A percentile compares a stretch with the other conserved stretches of the same genome.
Conservation (phyloP, 2,329 filamentous ascomycete species). For the Trichophyton verrucosum region DNA sequence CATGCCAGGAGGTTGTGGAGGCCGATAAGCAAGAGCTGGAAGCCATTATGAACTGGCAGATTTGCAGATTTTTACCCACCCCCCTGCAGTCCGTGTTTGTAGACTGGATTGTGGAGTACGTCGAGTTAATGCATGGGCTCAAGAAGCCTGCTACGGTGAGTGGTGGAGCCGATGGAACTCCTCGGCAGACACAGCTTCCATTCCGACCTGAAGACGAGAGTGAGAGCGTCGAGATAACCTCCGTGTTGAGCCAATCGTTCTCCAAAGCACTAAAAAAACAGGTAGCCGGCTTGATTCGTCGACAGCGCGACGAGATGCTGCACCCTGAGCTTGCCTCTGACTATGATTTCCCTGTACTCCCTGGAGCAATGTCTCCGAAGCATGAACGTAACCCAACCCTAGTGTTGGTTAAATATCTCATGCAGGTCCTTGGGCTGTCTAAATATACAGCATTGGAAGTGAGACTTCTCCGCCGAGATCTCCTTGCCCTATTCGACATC, state of each 20-base stretch:
- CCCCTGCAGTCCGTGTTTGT: constrained; percentile 75
- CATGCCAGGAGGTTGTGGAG: constrained; percentile 66
- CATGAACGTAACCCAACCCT: constrained; percentile 58
- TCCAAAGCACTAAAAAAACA: constrained; percentile 85
- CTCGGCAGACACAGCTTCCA: constrained; percentile 49
- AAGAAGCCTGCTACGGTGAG: constrained; percentile 50
- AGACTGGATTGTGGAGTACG: constrained; percentile 88
- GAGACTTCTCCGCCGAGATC: constrained; percentile 73
- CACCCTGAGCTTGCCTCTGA: constrained; percentile 79
- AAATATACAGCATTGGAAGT: constrained; percentile 84
- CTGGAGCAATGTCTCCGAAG: constrained; percentile 27
- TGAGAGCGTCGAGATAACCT: constrained; percentile 46
- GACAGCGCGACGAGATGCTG: constrained; percentile 77
- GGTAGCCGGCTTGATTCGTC: constrained; percentile 65
- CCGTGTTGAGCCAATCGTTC: constrained; percentile 67
- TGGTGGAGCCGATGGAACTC: constrained; percentile 44
- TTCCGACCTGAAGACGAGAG: constrained; percentile 44
- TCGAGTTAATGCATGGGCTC: constrained; percentile 79
- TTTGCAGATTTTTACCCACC: constrained; percentile 72
- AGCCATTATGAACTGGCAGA: constrained; percentile 97
- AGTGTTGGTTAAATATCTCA: constrained; percentile 82
- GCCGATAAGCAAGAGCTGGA: constrained; percentile 69
- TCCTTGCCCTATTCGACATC: constrained; percentile 82
- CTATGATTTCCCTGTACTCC: constrained; percentile 72
- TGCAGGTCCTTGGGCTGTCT: constrained; percentile 84